Conservation (phyloP, 176 grass and related monocot species). For the Echinochloa phyllopogon region DNA sequence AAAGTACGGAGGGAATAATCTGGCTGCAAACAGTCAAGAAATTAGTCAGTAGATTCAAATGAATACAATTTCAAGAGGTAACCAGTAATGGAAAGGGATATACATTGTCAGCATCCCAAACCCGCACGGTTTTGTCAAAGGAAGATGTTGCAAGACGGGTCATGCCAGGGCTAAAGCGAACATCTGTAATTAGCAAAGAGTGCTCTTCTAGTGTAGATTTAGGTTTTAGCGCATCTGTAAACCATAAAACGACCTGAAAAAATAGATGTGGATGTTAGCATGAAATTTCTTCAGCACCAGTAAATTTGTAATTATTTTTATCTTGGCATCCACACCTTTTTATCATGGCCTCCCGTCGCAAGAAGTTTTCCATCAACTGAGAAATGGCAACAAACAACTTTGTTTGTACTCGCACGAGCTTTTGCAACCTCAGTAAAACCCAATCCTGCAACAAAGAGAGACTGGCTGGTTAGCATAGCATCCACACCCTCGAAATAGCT, state of each 20-base stretch:
- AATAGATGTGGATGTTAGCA: slow-evolving; percentile 2
- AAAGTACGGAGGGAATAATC: slow-evolving; percentile 95
- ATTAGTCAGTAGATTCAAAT: slow-evolving; percentile 31
- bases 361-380: slow-evolving; percentile 78
- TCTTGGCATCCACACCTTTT: slow-evolving; percentile 55
- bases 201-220: slow-evolving; percentile 92
- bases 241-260: slow-evolving; percentile 80
- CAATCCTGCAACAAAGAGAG: slow-evolving; percentile 52
- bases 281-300: slow-evolving; percentile 5
- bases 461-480: background rate
- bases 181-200: slow-evolving; percentile 82
- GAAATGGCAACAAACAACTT: slow-evolving; percentile 76
- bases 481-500: slow-evolving; percentile 21
- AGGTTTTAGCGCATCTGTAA: slow-evolving; percentile 70
- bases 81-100: slow-evolving; percentile 39
- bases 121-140: slow-evolving; percentile 94
- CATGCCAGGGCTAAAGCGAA: slow-evolving; percentile 96
- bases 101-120: slow-evolving; percentile 99
- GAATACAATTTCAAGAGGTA: slow-evolving; percentile 11
- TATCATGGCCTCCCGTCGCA: slow-evolving; percentile 80
- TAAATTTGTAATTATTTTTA: slow-evolving; percentile 21
- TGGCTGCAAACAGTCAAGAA: slow-evolving; percentile 55
- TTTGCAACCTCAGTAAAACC: slow-evolving; percentile 63
- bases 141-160: slow-evolving; percentile 93
- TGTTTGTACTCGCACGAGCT: slow-evolving; percentile 63